Conservation (phyloP, 345 rosid genomes). For the Balakata baccata region DNA sequence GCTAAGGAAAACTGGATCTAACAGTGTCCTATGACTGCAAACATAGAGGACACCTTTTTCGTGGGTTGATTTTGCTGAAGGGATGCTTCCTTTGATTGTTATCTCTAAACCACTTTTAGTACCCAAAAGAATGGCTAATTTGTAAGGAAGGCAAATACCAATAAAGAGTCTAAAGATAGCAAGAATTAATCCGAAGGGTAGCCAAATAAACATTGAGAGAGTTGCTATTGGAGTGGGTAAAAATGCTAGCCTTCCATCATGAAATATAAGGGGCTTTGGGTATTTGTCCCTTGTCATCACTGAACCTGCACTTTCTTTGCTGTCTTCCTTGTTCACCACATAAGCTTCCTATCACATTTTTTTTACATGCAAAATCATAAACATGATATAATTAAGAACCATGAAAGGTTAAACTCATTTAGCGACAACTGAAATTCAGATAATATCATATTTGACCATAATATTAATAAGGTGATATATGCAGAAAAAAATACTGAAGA, state of each 20-base stretch:
- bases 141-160: conserved; percentile 66
- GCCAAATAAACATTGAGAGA: conserved; percentile 66
- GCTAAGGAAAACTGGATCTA: conserved; percentile 83
- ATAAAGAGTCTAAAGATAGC: conserved; percentile 56
- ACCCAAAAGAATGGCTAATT: conserved; percentile 40
- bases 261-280: conserved; percentile 85
- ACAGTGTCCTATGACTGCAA: conserved; percentile 77
- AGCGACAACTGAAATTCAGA: background rate
- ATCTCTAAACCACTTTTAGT: conserved; percentile 47
- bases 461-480: too few relatives aligned
- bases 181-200: conserved; percentile 63
- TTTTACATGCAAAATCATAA: too few relatives aligned
- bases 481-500: background rate
- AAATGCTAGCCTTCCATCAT: conserved; percentile 96
- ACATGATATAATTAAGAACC: background rate
- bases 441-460: too few relatives aligned
- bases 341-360: conserved; percentile 61
- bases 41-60: conserved; percentile 73
- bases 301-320: conserved; percentile 20
- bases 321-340: conserved; percentile 45
- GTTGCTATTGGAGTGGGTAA: conserved; percentile 80
- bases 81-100: conserved; percentile 30
- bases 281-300: conserved; percentile 56
- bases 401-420: background rate
- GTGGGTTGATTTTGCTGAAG: conserved; percentile 11